phyloP scores from a whole-genome alignment of 495 filamentous ascomycete genomes.

The Xylaria nigripes region DNA sequence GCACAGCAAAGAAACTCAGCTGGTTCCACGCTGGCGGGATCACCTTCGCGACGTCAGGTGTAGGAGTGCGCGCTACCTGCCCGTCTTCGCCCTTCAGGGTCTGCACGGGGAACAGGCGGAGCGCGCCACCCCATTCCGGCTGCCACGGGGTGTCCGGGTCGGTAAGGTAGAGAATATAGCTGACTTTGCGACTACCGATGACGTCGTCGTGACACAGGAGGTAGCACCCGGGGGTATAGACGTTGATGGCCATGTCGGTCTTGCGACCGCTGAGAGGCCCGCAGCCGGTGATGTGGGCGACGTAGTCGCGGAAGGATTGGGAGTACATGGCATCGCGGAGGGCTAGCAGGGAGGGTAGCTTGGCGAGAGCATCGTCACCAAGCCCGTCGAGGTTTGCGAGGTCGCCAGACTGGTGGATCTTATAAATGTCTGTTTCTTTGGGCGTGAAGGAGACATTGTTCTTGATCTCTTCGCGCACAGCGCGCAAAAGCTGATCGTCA shows the following conservation, averaged over 20 bases:
- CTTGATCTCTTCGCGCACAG: slow-evolving; percentile 83
- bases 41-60: slow-evolving; percentile 61
- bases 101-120: slow-evolving; percentile 77
- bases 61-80: slow-evolving; percentile 62
- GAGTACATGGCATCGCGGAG: slow-evolving; percentile 93
- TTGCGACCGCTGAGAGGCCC: slow-evolving; percentile 85
- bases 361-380: slow-evolving; percentile 68
- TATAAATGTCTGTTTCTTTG: slow-evolving; percentile 99
- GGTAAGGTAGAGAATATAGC: slow-evolving; percentile 94
- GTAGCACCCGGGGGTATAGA: slow-evolving; percentile 94
- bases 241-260: slow-evolving; percentile 99
- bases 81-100: slow-evolving; percentile 57
- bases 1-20: slow-evolving; percentile 94
- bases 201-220: slow-evolving; percentile 97
- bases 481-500: slow-evolving; percentile 67
- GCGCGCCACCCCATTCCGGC: slow-evolving; percentile 84
- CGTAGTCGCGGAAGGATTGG: slow-evolving; percentile 75
- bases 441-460: slow-evolving; percentile 87
- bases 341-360: slow-evolving; percentile 74
- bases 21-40: slow-evolving; percentile 97
- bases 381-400: slow-evolving; percentile 94
- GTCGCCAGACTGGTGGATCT: slow-evolving; percentile 97
- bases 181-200: slow-evolving; percentile 85
- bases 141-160: slow-evolving; percentile 90
- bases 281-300: slow-evolving; percentile 74